A percentile compares a stretch with the other conserved stretches of the same genome.
Conservation (phyloP, 306 rosid species). For the Neltuma alba region DNA sequence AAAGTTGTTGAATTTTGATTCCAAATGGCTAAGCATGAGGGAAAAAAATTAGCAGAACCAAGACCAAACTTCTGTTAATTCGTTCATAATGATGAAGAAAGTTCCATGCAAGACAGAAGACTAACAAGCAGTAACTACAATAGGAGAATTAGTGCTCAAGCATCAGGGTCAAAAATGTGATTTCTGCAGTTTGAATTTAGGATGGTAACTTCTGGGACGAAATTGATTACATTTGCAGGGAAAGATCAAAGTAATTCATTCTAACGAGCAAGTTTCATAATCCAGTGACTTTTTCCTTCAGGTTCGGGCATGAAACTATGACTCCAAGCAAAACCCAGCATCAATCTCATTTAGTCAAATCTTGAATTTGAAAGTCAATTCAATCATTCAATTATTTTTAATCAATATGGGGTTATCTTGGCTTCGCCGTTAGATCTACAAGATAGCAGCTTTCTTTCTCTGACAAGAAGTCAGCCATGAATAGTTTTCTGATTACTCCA, state of each 20-base stretch:
- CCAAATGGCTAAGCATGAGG: neutral
- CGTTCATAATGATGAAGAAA: neutral
- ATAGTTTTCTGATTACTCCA: conserved; percentile 5
- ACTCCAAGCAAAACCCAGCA: neutral
- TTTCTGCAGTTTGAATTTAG: neutral
- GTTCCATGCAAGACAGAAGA: neutral
- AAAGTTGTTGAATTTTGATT: neutral
- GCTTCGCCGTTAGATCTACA: neutral
- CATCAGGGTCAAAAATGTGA: neutral
- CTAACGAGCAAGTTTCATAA: neutral
- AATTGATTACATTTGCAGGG: neutral
- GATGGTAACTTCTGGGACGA: neutral
- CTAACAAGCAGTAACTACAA: neutral
- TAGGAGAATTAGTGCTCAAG: no score
- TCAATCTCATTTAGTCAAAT: neutral
- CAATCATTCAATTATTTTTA: neutral
- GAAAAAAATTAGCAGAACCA: neutral
- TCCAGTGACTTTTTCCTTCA: neutral
- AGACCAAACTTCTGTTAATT: neutral
- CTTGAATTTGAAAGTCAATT: conserved; percentile 18
- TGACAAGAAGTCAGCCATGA: conserved; percentile 10
- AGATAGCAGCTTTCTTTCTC: neutral
- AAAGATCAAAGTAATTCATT: neutral
- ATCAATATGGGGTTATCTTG: neutral
- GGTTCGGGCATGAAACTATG: conserved; percentile 9